Conservation (phyloP, 345 rosid genomes). For the Camelina sativa region DNA sequence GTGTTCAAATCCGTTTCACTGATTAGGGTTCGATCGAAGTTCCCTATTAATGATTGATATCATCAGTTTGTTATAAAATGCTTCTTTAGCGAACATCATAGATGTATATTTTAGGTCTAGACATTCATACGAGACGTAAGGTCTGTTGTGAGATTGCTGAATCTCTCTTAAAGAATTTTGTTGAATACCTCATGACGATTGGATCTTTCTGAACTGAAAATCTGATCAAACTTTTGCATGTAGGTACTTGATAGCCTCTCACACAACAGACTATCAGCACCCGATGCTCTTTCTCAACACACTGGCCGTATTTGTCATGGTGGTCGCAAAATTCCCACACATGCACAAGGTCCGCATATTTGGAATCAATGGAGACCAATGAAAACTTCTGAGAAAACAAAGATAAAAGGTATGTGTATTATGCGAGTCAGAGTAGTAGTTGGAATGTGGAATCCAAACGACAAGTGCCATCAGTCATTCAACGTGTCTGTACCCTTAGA, state of each 20-base stretch:
- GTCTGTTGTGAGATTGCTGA: not conserved
- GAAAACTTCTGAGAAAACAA: conserved; percentile 47
- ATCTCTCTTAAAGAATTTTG: not conserved
- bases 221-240: not conserved
- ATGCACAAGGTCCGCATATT: conserved; percentile 93
- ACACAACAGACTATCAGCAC: conserved; percentile 76
- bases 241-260: conserved; percentile 86
- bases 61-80: not conserved
- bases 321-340: conserved; percentile 80
- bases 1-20: not conserved
- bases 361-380: conserved; percentile 76
- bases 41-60: not conserved
- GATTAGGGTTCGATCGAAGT: not conserved
- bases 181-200: not conserved
- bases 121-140: not conserved
- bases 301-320: conserved; percentile 67
- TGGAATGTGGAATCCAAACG: conserved; percentile 30
- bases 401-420: conserved; percentile 43
- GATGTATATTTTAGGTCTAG: no score
- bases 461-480: conserved; percentile 22
- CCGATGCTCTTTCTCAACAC: conserved; percentile 83
- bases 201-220: not conserved
- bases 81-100: not conserved
- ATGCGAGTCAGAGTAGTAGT: conserved; percentile 10
- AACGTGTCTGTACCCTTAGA: not conserved